Conservation (phyloP, 306 rosid species). For the Quercus cerris region DNA sequence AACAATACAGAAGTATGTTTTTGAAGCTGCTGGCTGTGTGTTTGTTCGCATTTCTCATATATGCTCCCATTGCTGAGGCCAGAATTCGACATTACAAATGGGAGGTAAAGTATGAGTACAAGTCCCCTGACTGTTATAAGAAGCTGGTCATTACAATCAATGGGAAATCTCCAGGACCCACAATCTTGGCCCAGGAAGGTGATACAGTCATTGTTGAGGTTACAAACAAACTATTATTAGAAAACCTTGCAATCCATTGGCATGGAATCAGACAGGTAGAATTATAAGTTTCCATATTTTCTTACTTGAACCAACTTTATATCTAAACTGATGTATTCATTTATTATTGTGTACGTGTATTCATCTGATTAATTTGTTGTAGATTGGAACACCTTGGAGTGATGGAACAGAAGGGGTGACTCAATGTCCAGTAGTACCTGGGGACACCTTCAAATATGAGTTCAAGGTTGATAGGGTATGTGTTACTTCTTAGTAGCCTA, state of each 20-base stretch:
- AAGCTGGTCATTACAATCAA: conserved; percentile 68
- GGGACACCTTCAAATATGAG: conserved; percentile 66
- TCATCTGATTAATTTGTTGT: not conserved
- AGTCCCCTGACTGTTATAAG: conserved; percentile 77
- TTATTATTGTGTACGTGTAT: not conserved
- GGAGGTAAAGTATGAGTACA: conserved; percentile 67
- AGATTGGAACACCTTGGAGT: conserved; percentile 88
- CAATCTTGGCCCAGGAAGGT: conserved; percentile 72
- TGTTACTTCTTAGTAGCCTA: not conserved
- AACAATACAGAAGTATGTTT: not conserved
- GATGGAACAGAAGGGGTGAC: conserved; percentile 94
- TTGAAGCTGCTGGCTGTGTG: conserved; percentile 29
- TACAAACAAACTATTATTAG: conserved; percentile 54
- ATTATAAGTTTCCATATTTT: not conserved
- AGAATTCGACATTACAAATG: conserved; percentile 54
- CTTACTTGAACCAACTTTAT: too few species aligned
- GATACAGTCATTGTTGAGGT: conserved; percentile 76
- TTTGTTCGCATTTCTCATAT: conserved; percentile 17
- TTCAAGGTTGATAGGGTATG: conserved; percentile 86
- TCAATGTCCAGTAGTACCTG: conserved; percentile 80
- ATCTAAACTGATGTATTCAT: too few species aligned
- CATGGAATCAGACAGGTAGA: conserved; percentile 87
- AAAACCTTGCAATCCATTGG: conserved; percentile 89
- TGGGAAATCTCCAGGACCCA: conserved; percentile 77
- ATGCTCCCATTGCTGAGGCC: conserved; percentile 37